Evolutionary conservation across 495 filamentous ascomycete species (phyloP).

Genomic region (Neurospora discreta): DNA sequence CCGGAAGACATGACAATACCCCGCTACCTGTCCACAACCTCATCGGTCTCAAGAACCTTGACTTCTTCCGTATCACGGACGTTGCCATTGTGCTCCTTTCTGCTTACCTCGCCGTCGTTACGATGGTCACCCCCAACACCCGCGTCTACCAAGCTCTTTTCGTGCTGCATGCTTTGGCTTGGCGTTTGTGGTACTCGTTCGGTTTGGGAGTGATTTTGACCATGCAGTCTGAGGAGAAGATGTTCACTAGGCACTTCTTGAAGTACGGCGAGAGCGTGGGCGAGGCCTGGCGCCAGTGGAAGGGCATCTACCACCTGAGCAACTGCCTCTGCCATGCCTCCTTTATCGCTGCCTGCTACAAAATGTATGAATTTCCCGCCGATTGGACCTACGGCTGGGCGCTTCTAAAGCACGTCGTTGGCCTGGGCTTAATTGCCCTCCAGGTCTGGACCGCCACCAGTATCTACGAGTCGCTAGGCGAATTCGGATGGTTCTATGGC

Average conservation of each 20-base stretch:
- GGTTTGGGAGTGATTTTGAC: slow-evolving; percentile 79
- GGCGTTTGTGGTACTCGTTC: slow-evolving; percentile 87
- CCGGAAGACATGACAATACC: slow-evolving; percentile 6
- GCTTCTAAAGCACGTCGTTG: slow-evolving; percentile 77
- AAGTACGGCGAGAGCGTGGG: slow-evolving; percentile 85
- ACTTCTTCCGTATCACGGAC: slow-evolving; percentile 78
- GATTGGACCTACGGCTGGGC: slow-evolving; percentile 80
- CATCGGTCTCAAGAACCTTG: slow-evolving; percentile 70
- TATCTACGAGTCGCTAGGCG: slow-evolving; percentile 91
- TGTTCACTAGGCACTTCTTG: slow-evolving; percentile 93
- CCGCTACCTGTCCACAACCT: slow-evolving; percentile 69
- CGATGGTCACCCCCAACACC: slow-evolving; percentile 68
- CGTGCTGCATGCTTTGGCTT: slow-evolving; percentile 63
- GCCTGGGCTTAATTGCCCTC: slow-evolving; percentile 66
- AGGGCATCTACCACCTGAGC: slow-evolving; percentile 86
- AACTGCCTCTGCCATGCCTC: slow-evolving; percentile 79
- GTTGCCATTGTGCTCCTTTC: slow-evolving; percentile 64
- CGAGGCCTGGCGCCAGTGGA: slow-evolving; percentile 98
- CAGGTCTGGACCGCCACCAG: slow-evolving; percentile 90
- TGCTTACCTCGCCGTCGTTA: slow-evolving; percentile 59
- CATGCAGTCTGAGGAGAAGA: slow-evolving; percentile 76
- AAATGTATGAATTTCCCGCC: slow-evolving; percentile 78
- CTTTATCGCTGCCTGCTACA: slow-evolving; percentile 88
- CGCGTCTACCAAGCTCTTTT: slow-evolving; percentile 64
- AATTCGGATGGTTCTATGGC: slow-evolving; percentile 99